Evolutionary conservation across 495 filamentous ascomycete species (phyloP), one percentile per base, ranked within the genome.

Genomic region (Penicillium parvum): DNA sequence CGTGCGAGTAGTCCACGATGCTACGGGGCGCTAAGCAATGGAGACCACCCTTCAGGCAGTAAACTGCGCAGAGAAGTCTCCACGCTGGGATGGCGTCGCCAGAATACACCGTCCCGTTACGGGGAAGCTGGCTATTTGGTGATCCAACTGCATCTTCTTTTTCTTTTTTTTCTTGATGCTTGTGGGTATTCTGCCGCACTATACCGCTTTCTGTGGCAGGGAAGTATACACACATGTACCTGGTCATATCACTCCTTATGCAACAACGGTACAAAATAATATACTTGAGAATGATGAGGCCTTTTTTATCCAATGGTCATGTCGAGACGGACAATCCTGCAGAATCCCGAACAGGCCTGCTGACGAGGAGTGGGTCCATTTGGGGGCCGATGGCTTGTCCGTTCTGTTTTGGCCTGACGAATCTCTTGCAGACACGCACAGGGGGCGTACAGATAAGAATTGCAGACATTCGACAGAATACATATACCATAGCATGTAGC

Each of bases 1-100:
- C 76, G 66, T 66, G 66, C 50, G 71, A 76, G 77, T 77, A 81
- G 76, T 76, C 71, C 65, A 64, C 65, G 76, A 79, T 64, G 74
- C 68, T 77, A 68, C 57, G 55, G 49, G 65, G 64, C 68, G 64
- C 58, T 81, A 77, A 81, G 75, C 70, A 76, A 77, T 79, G 77
- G 67, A 71, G 61, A 67, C 73, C 71, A 79, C 64, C 53, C 71
- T 77, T 74, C 74, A 81, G 77, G 73, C 77, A 79, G 76, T 63
- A 79, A 79, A 78, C 77, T 74, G 76, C 28, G 77, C 77, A 81
- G 73, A 78, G 71, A 66, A 68, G 73, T 64, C 61, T 75, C 64
- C 77, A 77, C 76, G 75, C 70, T 68, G 61, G 70, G 65, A 62
- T 76, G 77, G 76, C 77, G 77, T 65, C 57, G 66, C 66, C 69